Evolutionary conservation across 2,329 filamentous ascomycete genomes (phyloP).

Genomic region (Hypoxylon sp.): DNA sequence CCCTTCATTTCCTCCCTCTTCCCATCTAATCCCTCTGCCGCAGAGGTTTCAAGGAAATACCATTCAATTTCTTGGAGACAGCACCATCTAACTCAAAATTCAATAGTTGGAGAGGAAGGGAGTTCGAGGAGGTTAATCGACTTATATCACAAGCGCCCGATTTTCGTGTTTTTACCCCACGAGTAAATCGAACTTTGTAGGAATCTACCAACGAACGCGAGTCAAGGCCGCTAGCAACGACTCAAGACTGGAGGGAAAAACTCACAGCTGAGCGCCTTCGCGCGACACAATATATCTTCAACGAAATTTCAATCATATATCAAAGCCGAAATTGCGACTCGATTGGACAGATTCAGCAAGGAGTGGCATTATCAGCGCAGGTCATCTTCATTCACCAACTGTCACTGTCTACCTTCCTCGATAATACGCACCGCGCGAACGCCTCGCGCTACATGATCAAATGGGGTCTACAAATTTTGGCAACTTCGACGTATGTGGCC

Average conservation of each 20-base stretch:
- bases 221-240: constrained; percentile 27
- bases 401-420: constrained; percentile 20
- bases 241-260: constrained; percentile 14
- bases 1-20: constrained; percentile 32
- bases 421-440: constrained; percentile 41
- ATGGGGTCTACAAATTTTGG: constrained; percentile 73
- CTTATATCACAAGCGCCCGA: constrained; percentile 31
- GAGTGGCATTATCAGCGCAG: constrained; percentile 19
- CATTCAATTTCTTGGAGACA: constrained; percentile 27
- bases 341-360: constrained; percentile 15
- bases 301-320: constrained; percentile 13
- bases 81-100: constrained; percentile 35
- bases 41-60: constrained; percentile 16
- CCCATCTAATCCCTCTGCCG: constrained; percentile 18
- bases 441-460: constrained; percentile 42
- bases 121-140: constrained; percentile 34
- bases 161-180: constrained; percentile 20
- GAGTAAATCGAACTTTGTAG: constrained; percentile 17
- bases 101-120: constrained; percentile 36
- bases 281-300: constrained; percentile 4
- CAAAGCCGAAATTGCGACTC: constrained; percentile 8
- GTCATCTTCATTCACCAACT: constrained; percentile 6
- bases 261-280: constrained; percentile 10
- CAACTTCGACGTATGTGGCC: constrained; percentile 66
- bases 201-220: constrained; percentile 24